These are phyloP conservation scores for Tremella fuciformis DNA, from an alignment of 768 basidiomycete genomes.

Conservation along the genomic window DNA sequence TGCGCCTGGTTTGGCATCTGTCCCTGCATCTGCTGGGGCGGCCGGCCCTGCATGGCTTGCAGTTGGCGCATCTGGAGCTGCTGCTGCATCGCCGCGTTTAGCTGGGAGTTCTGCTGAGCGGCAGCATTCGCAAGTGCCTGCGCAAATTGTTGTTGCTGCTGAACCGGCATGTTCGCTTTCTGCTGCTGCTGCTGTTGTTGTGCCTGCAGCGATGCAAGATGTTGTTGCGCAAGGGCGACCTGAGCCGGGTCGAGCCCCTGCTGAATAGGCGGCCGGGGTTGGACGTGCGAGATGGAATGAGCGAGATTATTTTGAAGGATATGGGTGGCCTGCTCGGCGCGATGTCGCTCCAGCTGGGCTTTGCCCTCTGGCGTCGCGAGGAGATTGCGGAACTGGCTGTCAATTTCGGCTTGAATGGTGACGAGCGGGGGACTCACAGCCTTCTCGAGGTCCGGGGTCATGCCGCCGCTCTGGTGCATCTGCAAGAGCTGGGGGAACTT, in stretches of 20 bases:
- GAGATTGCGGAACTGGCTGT: constrained; percentile 31
- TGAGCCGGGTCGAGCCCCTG: constrained; percentile 2
- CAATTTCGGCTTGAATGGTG: not conserved
- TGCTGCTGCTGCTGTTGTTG: constrained; percentile 32
- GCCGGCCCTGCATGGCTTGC: constrained; percentile 21
- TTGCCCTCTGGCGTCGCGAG: constrained; percentile 31
- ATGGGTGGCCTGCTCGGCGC: constrained; percentile 25
- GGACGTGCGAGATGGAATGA: constrained; percentile 23
- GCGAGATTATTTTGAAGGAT: constrained; percentile 21
- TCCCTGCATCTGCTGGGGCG: constrained; percentile 9
- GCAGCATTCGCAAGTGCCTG: constrained; percentile 5
- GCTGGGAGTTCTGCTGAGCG: constrained; percentile 14
- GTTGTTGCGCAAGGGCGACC: constrained; percentile 22
- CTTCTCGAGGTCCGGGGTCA: constrained; percentile 33
- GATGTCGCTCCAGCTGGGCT: constrained; percentile 25
- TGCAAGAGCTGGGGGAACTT: constrained; percentile 38
- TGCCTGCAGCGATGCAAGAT: constrained; percentile 19
- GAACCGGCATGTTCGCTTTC: not conserved
- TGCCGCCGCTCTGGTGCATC: constrained; percentile 25
- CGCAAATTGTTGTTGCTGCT: constrained; percentile 25
- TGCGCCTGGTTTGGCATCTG: constrained; percentile 10
- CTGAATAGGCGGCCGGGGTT: constrained; percentile 18
- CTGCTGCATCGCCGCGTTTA: constrained; percentile 17
- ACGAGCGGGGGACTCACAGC: constrained; percentile 22
- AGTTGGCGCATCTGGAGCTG: constrained; percentile 23